Percentiles rank a stretch among this genome's conserved stretches.
phyloP scores from a whole-genome alignment of 768 basidiomycete species.

The Rhizopogon roseolus region DNA sequence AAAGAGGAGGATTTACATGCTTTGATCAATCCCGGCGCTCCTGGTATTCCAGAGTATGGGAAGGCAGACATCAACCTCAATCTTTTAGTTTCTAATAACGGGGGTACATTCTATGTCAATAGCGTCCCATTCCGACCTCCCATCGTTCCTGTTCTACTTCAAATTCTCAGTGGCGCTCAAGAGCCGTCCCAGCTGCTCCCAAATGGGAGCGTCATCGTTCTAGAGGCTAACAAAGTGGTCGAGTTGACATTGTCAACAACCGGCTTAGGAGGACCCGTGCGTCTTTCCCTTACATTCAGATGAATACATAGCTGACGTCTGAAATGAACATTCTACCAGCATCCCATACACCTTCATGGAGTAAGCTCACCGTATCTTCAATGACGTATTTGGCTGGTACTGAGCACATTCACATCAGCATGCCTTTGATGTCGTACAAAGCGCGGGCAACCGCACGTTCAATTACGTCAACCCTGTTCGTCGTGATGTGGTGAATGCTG shows the following conservation, averaged over 20 bases:
- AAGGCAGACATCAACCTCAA: conserved; percentile 22
- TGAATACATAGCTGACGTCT: background rate
- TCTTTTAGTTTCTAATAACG: conserved; percentile 6
- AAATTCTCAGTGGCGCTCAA: conserved; percentile 18
- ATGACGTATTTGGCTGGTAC: background rate
- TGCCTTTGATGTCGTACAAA: conserved; percentile 29
- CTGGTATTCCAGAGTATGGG: conserved; percentile 14
- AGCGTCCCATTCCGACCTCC: conserved; percentile 6
- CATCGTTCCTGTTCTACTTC: conserved; percentile 14
- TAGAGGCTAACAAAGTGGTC: conserved; percentile 11
- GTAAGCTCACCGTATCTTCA: conserved; percentile 3
- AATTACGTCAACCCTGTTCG: conserved; percentile 35
- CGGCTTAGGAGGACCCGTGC: conserved; percentile 27
- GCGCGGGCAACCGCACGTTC: conserved; percentile 17
- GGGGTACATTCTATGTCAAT: conserved; percentile 6
- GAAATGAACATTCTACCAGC: conserved; percentile 1
- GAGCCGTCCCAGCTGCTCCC: conserved; percentile 11
- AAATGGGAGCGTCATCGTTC: conserved; percentile 8
- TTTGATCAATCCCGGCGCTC: conserved; percentile 15
- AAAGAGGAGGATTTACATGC: conserved; percentile 14
- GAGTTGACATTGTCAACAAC: conserved; percentile 16
- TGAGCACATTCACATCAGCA: conserved; percentile 17
- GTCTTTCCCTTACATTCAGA: conserved; percentile 1
- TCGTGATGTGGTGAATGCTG: conserved; percentile 23
- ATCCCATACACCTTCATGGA: conserved; percentile 18